Conservation (phyloP, 768 basidiomycete genomes). For the Multifurca ochricompacta region DNA sequence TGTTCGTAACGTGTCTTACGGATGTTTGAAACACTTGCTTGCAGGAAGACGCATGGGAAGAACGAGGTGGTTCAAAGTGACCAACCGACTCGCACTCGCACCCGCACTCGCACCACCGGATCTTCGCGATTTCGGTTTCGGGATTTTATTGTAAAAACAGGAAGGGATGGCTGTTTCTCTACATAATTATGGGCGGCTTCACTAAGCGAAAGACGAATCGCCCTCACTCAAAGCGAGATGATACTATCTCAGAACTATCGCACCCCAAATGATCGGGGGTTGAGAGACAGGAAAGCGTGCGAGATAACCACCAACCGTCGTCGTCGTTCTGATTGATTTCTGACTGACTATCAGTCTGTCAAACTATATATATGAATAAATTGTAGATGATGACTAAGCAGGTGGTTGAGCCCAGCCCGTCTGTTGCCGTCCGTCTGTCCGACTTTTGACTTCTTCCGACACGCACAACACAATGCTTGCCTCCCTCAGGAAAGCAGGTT, state of each 20-base stretch:
- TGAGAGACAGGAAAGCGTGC: conserved; percentile 62
- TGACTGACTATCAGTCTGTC: too few relatives aligned
- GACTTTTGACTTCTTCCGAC: conserved; percentile 3
- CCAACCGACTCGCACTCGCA: conserved; percentile 1
- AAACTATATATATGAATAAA: background rate
- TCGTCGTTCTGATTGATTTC: conserved; percentile 73
- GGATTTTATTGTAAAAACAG: too few relatives aligned
- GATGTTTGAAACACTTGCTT: background rate
- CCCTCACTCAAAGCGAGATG: conserved; percentile 25
- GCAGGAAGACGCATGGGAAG: conserved; percentile 5
- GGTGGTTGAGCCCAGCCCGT: background rate
- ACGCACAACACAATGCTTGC: conserved; percentile 49
- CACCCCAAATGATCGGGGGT: conserved; percentile 32
- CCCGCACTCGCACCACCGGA: background rate
- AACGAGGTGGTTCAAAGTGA: background rate
- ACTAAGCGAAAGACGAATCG: conserved; percentile 25
- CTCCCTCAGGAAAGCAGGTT: conserved; percentile 55
- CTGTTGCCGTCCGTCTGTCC: background rate
- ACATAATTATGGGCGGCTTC: conserved; percentile 77
- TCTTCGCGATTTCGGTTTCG: background rate
- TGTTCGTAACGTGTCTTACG: background rate
- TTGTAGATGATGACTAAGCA: conserved; percentile 38
- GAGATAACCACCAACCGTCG: conserved; percentile 53
- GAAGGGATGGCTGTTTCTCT: conserved; percentile 60
- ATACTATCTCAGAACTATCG: conserved; percentile 57